Evolutionary conservation across 31 red algal species (phyloP), one percentile per base, ranked within the genome.

Genomic region (Asparagopsis taxiformis): DNA sequence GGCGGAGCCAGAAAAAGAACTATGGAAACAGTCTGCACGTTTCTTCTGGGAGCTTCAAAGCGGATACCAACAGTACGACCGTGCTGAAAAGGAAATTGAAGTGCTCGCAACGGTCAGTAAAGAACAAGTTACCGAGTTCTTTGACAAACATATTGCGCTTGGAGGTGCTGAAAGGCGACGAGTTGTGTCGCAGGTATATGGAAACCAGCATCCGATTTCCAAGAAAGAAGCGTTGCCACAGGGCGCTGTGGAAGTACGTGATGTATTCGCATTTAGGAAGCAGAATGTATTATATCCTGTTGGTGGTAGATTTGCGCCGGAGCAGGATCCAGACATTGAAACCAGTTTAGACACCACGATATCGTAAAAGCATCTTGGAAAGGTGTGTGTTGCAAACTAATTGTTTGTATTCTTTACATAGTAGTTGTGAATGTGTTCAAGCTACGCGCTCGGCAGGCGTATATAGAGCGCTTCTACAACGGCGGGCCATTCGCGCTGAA

Each of bases 391-490:
- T 13, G 13, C 6, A 46, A 46, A 46, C 41, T 6, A 6, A 9
- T 46, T 13, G 41, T 20, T 23, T 28, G n/a, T 30, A 20, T 30
- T 59, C 26, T 28, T 59, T 28, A 30, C 55, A 30, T 8, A 10
- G 46, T 17, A 50, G 13, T 10, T 13, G 46, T 50, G 46, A 17
- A 17, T 9, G 19, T 28, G 55, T 28, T 33, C 2, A 34, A 29
- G 49, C 31, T 56, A 31, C 2, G 63, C 37, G 34, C 34, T 51
- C n/a, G 72, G 72, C 13, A 87, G 51, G 23, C 83, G 83, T 36
- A 87, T 87, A 43, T 87, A 87, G 22, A 87, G 73, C 15, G 83
- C 83, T 43, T 87, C 83, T 4, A 87, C 83, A 36, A 77, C 63
- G 26, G 71, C 73, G 11, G 83, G 83, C 83, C 83, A 87, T 48